These are phyloP conservation scores for Populus trichocarpa DNA, from an alignment of 441 rosid genomes.

Conservation along the genomic window DNA sequence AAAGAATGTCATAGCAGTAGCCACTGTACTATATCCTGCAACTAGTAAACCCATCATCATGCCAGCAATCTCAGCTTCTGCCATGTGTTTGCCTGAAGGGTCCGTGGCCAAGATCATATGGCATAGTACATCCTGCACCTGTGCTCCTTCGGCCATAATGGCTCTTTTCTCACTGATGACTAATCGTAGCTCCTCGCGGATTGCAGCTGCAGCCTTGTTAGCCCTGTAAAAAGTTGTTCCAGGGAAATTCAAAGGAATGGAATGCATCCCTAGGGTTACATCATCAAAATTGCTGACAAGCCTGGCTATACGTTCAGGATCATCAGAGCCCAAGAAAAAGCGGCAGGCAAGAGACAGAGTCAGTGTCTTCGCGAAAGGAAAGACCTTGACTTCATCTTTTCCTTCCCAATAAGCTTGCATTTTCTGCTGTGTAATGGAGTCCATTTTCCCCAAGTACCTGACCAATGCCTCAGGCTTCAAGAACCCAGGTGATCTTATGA, in stretches of 20 bases:
- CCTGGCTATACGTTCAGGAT: constrained; percentile 19
- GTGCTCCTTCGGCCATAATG: constrained; percentile 14
- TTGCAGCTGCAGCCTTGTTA: constrained; percentile 13
- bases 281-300: constrained; percentile 21
- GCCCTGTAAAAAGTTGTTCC: constrained; percentile 29
- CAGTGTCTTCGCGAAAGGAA: constrained; percentile 18
- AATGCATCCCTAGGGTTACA: constrained; percentile 23
- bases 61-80: constrained; percentile 30
- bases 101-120: constrained; percentile 26
- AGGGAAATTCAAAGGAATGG: constrained; percentile 24
- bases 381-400: constrained; percentile 16
- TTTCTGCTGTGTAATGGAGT: constrained; percentile 25
- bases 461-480: constrained; percentile 31
- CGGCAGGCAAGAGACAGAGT: constrained; percentile 24
- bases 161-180: constrained; percentile 24
- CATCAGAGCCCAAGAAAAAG: constrained; percentile 27
- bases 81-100: constrained; percentile 23
- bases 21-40: constrained; percentile 34
- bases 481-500: constrained; percentile 19
- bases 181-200: constrained; percentile 17
- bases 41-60: constrained; percentile 31
- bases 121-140: constrained; percentile 25
- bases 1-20: constrained; percentile 31
- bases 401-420: constrained; percentile 24
- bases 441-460: constrained; percentile 27